These are phyloP conservation scores for Ganoderma lingzhi DNA, from an alignment of 1,284 basidiomycete genomes.

Conservation along the genomic window DNA sequence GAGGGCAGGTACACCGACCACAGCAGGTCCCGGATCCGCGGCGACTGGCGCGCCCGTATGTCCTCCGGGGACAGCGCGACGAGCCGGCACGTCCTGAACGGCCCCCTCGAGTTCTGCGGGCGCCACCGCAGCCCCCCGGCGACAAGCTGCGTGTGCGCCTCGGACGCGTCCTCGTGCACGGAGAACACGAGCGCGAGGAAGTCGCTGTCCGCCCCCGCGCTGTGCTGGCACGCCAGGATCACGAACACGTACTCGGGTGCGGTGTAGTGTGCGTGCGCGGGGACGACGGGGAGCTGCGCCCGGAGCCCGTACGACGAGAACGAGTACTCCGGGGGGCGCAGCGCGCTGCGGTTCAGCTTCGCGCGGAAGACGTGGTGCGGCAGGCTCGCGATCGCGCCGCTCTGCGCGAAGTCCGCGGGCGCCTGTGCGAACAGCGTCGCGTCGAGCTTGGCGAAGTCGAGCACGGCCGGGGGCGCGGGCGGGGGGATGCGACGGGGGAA, in stretches of 20 bases:
- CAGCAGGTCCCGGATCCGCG: conserved; percentile 1
- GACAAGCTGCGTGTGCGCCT: conserved; percentile 2
- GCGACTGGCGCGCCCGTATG: neutral
- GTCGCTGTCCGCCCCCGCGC: neutral
- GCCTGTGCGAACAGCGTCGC: conserved; percentile 2
- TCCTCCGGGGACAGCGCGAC: neutral
- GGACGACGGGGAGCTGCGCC: conserved; percentile 1
- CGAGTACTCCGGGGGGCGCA: neutral
- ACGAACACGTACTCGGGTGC: conserved; percentile 2
- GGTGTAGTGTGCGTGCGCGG: conserved; percentile 3
- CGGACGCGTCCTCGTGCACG: neutral
- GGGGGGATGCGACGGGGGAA: neutral
- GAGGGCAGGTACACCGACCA: conserved; percentile 7
- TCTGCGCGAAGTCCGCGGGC: neutral
- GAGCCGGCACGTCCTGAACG: conserved; percentile 1
- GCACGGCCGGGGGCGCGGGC: neutral
- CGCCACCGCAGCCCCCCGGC: neutral
- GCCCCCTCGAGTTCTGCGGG: neutral
- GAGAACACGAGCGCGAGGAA: neutral
- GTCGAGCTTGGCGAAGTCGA: conserved; percentile 2
- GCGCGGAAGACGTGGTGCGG: neutral
- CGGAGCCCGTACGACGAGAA: neutral
- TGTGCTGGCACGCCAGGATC: conserved; percentile 1
- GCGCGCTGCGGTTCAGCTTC: neutral
- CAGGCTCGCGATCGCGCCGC: neutral